These are phyloP conservation scores for Fragaria vesca DNA, from an alignment of 306 rosid genomes.

Conservation along the genomic window DNA sequence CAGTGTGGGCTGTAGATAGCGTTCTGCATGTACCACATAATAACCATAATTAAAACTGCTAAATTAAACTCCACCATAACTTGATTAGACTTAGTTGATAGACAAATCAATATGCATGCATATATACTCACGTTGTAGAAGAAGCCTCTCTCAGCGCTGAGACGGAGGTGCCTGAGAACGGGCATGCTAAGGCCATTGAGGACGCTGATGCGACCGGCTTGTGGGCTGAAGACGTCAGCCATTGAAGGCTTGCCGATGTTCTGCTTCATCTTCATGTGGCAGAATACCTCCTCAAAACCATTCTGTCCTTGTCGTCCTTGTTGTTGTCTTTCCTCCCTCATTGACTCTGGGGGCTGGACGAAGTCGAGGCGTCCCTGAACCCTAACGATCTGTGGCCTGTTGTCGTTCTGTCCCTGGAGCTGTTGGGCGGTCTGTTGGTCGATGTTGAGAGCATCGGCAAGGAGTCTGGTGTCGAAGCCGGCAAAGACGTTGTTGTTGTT, in stretches of 20 bases:
- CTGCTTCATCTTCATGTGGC: slow-evolving; percentile 21
- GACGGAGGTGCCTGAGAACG: slow-evolving; percentile 22
- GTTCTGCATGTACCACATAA: slow-evolving; percentile 1
- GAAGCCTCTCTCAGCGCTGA: slow-evolving; percentile 35
- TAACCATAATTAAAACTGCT: too few relatives aligned
- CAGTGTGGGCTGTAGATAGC: slow-evolving; percentile 63
- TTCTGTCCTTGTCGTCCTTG: background rate
- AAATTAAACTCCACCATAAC: too few relatives aligned
- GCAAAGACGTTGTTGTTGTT: slow-evolving; percentile 32
- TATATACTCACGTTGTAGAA: slow-evolving; percentile 23
- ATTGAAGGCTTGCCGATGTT: slow-evolving; percentile 24
- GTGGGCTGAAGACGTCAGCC: slow-evolving; percentile 31
- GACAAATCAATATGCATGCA: background rate
- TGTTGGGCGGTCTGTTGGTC: slow-evolving; percentile 27
- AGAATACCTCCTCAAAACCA: slow-evolving; percentile 29
- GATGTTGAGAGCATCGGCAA: slow-evolving; percentile 41
- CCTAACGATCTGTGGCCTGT: slow-evolving; percentile 39
- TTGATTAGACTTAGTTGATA: too few relatives aligned
- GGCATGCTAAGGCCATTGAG: slow-evolving; percentile 31
- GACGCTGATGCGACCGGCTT: slow-evolving; percentile 32
- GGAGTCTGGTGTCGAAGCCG: slow-evolving; percentile 34
- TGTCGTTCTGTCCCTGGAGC: slow-evolving; percentile 31
- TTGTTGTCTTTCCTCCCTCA: slow-evolving; percentile 7
- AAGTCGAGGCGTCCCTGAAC: slow-evolving; percentile 35
- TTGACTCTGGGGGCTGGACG: slow-evolving; percentile 34